Percentiles rank a stretch among this genome's conserved stretches.
These are phyloP conservation scores for Zasmidium citrigriseum DNA, from an alignment of 2,329 filamentous ascomycete species.

Conservation along the genomic window DNA sequence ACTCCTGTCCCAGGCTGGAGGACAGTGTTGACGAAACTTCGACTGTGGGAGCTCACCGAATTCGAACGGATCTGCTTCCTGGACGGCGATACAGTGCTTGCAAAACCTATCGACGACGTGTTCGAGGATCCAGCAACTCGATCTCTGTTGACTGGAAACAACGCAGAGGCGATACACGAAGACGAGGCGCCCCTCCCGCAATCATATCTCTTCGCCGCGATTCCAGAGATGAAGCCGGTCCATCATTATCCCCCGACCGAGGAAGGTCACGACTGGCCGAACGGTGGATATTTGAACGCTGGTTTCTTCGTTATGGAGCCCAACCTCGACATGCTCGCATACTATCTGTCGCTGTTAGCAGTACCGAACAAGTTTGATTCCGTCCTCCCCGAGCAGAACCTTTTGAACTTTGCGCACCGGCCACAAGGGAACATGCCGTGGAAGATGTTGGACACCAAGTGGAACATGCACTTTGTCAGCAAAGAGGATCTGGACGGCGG, in stretches of 20 bases:
- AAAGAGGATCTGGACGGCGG: constrained; percentile 40
- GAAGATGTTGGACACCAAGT: constrained; percentile 37
- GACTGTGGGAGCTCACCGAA: constrained; percentile 40
- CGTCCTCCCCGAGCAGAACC: constrained; percentile 38
- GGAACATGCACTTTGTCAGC: constrained; percentile 41
- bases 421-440: constrained; percentile 43
- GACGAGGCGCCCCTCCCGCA: not conserved
- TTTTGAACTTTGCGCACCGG: constrained; percentile 37
- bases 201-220: not conserved
- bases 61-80: constrained; percentile 40
- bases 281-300: constrained; percentile 37
- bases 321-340: constrained; percentile 30
- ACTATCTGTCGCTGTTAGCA: constrained; percentile 36
- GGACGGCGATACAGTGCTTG: constrained; percentile 32
- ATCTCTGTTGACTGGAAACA: not conserved
- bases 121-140: constrained; percentile 34
- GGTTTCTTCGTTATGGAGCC: constrained; percentile 42
- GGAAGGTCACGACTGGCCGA: constrained; percentile 32
- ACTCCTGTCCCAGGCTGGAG: constrained; percentile 28
- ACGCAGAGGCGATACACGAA: not conserved
- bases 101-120: constrained; percentile 17
- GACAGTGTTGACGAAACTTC: constrained; percentile 42
- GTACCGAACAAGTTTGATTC: constrained; percentile 36
- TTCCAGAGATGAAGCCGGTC: constrained; percentile 35
- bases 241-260: constrained; percentile 39